These are phyloP conservation scores for Macadamia integrifolia DNA, from an alignment of 164 flowering plant genomes.

Conservation along the genomic window DNA sequence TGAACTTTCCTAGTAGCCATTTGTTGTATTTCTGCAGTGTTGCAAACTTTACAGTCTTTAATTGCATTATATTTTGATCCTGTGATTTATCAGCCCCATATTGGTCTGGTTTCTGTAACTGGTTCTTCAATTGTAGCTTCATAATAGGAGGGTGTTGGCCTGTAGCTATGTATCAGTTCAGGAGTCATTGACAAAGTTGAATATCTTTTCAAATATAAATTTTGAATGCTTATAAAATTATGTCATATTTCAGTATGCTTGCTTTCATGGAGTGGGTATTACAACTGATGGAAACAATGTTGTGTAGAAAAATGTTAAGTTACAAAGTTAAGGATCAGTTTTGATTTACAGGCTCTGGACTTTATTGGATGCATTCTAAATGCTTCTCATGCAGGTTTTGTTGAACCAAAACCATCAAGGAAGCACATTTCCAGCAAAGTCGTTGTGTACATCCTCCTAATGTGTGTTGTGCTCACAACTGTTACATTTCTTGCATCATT, in stretches of 20 bases:
- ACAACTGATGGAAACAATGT: conserved; percentile 14
- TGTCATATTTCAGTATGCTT: neutral
- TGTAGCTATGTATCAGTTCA: neutral
- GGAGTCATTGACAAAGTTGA: neutral
- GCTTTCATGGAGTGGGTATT: conserved; percentile 54
- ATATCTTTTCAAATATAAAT: neutral
- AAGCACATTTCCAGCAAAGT: conserved; percentile 47
- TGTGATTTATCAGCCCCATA: neutral
- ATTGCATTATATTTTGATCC: neutral
- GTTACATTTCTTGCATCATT: conserved; percentile 55
- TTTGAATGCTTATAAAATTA: no score
- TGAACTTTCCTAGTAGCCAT: neutral
- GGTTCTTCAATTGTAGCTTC: no score
- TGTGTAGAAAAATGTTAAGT: no score
- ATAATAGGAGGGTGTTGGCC: no score
- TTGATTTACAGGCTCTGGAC: neutral
- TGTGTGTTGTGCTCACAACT: conserved; percentile 54
- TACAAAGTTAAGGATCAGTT: neutral
- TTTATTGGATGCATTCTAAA: conserved; percentile 2
- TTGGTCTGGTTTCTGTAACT: no score
- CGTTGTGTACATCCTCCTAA: conserved; percentile 49
- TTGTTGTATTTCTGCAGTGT: neutral
- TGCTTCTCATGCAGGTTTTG: conserved; percentile 40
- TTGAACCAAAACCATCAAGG: conserved; percentile 26
- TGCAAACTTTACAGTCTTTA: no score